These are phyloP conservation scores for Saccharum officinarum DNA, from an alignment of 176 grass and related monocot species.

Conservation along the genomic window DNA sequence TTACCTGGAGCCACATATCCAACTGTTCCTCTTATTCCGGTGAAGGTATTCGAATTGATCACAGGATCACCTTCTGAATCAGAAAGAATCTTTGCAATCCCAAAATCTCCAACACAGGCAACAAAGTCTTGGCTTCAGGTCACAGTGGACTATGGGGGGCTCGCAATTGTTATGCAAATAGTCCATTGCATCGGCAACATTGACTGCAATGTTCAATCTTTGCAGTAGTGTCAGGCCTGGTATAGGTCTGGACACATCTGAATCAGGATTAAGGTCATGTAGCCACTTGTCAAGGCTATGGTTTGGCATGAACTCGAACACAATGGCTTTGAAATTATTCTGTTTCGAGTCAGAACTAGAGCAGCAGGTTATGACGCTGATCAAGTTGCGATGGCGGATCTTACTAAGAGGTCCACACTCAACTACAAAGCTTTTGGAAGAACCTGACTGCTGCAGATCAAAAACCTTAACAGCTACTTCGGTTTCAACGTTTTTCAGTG, in stretches of 20 bases:
- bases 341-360: no score
- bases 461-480: constrained; percentile 44
- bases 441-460: constrained; percentile 27
- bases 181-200: constrained; percentile 42
- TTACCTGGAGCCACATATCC: no score
- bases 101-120: no score
- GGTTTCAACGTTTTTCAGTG: background rate
- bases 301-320: background rate
- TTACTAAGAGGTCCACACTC: constrained; percentile 49
- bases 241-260: background rate
- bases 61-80: no score
- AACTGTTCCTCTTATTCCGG: no score
- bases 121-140: no score
- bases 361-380: constrained; percentile 13
- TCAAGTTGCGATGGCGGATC: constrained; percentile 48
- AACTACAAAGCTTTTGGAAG: constrained; percentile 22
- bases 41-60: no score
- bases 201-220: constrained; percentile 35
- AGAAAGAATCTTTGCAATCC: no score
- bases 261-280: background rate
- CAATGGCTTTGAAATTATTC: no score
- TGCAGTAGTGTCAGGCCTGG: background rate
- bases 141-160: no score
- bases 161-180: constrained; percentile 31
- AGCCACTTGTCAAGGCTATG: constrained; percentile 49